These are phyloP conservation scores for Sporisorium iseilematis-ciliati DNA, from an alignment of 1,284 basidiomycete species.

Conservation along the genomic window DNA sequence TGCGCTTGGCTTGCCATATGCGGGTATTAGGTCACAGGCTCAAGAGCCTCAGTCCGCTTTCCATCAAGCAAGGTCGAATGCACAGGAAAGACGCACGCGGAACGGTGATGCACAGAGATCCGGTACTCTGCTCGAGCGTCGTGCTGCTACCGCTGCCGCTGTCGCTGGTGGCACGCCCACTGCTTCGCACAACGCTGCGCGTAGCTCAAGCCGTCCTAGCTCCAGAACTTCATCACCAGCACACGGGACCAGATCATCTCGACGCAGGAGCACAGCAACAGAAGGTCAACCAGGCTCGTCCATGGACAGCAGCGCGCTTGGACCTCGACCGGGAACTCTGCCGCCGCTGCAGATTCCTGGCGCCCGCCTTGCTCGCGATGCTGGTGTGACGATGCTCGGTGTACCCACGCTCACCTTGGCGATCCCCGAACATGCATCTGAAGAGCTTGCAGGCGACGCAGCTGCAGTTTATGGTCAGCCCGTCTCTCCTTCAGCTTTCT, in stretches of 20 bases:
- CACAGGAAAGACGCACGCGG: conserved; percentile 5
- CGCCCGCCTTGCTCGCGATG: conserved; percentile 14
- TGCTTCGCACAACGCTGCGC: conserved; percentile 4
- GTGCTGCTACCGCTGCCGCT: conserved; percentile 26
- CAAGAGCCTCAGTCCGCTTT: conserved; percentile 9
- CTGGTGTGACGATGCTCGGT: conserved; percentile 9
- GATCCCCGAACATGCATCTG: background rate
- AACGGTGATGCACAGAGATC: conserved; percentile 14
- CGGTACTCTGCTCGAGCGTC: conserved; percentile 28
- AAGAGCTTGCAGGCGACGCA: conserved; percentile 2
- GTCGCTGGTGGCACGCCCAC: conserved; percentile 4
- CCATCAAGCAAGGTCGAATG: conserved; percentile 7
- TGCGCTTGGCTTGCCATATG: conserved; percentile 3
- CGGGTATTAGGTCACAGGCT: background rate
- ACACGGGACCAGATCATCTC: conserved; percentile 23
- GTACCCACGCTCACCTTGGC: conserved; percentile 2
- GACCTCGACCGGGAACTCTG: conserved; percentile 24
- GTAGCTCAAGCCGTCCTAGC: conserved; percentile 18
- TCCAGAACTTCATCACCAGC: conserved; percentile 38
- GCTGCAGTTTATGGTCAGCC: conserved; percentile 18
- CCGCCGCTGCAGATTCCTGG: conserved; percentile 28
- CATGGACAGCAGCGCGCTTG: conserved; percentile 4
- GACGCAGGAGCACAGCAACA: conserved; percentile 28
- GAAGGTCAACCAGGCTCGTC: conserved; percentile 14
- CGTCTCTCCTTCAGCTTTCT: conserved; percentile 42